These are phyloP conservation scores for Fraxinus xanthoxyloides DNA, from an alignment of 305 asterid species.

Conservation along the genomic window DNA sequence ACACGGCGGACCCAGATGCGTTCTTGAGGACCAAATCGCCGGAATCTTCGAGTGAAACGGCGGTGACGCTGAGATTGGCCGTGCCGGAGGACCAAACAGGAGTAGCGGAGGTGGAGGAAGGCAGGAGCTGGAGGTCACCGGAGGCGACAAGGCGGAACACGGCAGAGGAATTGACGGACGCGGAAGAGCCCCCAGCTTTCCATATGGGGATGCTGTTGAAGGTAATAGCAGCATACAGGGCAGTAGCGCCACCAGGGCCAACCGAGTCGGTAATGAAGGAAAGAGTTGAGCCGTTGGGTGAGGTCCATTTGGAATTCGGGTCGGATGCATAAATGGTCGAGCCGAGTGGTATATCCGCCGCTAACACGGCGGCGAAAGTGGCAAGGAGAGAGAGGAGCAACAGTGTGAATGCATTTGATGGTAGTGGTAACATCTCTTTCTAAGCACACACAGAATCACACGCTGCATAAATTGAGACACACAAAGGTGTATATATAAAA, in stretches of 20 bases:
- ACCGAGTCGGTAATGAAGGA: conserved; percentile 49
- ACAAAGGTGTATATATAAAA: background rate
- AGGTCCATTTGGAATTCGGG: conserved; percentile 59
- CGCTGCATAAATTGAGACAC: background rate
- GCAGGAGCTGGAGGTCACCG: conserved; percentile 77
- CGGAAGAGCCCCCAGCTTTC: conserved; percentile 32
- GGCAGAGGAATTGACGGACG: conserved; percentile 36
- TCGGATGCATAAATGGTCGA: conserved; percentile 64
- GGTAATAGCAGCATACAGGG: conserved; percentile 40
- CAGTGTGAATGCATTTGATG: background rate
- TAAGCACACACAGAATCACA: background rate
- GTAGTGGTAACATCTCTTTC: conserved; percentile 13
- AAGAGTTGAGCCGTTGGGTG: conserved; percentile 52
- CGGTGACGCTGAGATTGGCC: conserved; percentile 44
- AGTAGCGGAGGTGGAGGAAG: conserved; percentile 34
- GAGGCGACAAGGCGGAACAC: conserved; percentile 55
- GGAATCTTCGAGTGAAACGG: conserved; percentile 54
- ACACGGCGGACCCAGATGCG: conserved; percentile 43
- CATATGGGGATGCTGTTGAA: conserved; percentile 39
- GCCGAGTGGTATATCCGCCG: conserved; percentile 56
- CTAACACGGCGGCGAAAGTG: conserved; percentile 26
- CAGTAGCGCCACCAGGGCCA: conserved; percentile 17
- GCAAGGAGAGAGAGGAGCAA: conserved; percentile 24
- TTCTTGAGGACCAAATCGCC: conserved; percentile 63
- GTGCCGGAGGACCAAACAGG: conserved; percentile 76